phyloP scores from a whole-genome alignment of 331 rosid species.

The Rosa hybrid region DNA sequence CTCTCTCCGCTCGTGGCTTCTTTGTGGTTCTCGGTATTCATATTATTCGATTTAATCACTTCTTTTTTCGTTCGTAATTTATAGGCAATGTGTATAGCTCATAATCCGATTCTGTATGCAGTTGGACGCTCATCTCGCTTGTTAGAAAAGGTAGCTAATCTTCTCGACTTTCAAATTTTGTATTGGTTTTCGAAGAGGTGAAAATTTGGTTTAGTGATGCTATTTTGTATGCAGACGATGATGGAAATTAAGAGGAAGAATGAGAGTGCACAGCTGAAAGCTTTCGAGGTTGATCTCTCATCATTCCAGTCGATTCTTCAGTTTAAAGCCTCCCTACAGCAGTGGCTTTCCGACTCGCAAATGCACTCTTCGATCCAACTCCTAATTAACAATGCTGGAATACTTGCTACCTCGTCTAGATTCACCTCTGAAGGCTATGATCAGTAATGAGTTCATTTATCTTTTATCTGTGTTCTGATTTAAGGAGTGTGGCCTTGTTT shows the following conservation, averaged over 20 bases:
- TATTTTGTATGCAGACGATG: constrained; percentile 45
- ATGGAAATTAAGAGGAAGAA: constrained; percentile 60
- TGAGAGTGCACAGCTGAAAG: constrained; percentile 57
- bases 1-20: constrained; percentile 75
- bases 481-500: not conserved
- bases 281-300: constrained; percentile 69
- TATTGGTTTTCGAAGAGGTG: not conserved
- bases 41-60: too few species aligned
- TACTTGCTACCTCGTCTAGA: constrained; percentile 77
- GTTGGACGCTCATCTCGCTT: constrained; percentile 74
- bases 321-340: constrained; percentile 31
- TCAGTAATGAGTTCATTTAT: constrained; percentile 48
- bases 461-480: not conserved
- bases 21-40: constrained; percentile 63
- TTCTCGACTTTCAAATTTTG: too few species aligned
- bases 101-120: constrained; percentile 44
- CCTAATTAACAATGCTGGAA: constrained; percentile 88
- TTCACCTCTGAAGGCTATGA: constrained; percentile 76
- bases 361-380: constrained; percentile 84
- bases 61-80: too few species aligned
- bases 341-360: constrained; percentile 38
- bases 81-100: too few species aligned
- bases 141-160: constrained; percentile 51
- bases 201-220: not conserved
- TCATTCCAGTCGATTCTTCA: constrained; percentile 57